Evolutionary conservation across 2,329 filamentous ascomycete species (phyloP).

Genomic region (Aspergillus carbonarius): DNA sequence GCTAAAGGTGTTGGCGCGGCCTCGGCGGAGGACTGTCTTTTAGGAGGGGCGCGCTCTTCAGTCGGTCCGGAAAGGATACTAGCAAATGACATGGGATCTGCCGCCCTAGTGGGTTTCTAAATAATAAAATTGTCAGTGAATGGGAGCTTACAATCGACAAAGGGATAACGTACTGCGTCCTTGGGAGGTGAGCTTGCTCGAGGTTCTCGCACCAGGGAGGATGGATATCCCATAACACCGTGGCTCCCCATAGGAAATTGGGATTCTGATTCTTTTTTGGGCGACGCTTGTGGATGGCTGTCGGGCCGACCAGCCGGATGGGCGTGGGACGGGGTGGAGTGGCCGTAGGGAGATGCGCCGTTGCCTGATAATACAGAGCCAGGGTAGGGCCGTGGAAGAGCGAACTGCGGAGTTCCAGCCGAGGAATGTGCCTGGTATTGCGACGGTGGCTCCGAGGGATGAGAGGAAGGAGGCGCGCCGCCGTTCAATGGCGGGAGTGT

Average conservation of each 20-base stretch:
- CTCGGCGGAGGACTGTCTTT: constrained; percentile 48
- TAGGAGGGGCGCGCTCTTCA: constrained; percentile 52
- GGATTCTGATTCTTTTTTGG: constrained; percentile 39
- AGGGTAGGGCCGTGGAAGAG: constrained; percentile 37
- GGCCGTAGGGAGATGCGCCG: constrained; percentile 39
- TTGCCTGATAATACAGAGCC: constrained; percentile 36
- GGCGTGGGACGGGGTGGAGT: constrained; percentile 40
- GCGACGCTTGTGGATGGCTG: constrained; percentile 43
- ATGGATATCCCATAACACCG: constrained; percentile 29
- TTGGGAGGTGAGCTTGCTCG: constrained; percentile 39
- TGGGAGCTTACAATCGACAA: not conserved
- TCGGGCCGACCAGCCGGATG: constrained; percentile 41
- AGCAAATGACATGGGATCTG: constrained; percentile 92
- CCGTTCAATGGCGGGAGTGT: constrained; percentile 44
- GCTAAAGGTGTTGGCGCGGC: constrained; percentile 20
- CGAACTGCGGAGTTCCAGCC: constrained; percentile 31
- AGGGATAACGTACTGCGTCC: constrained; percentile 39
- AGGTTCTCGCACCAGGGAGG: constrained; percentile 33
- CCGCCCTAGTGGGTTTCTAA: constrained; percentile 70
- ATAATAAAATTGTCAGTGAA: not conserved
- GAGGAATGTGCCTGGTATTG: constrained; percentile 38
- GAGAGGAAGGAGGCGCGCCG: constrained; percentile 26
- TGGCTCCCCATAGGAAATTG: constrained; percentile 33
- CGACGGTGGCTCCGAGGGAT: constrained; percentile 35
- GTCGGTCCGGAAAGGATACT: constrained; percentile 85